Percentiles rank a stretch among this genome's conserved stretches.
These are phyloP conservation scores for Marsdenia floribunda DNA, from an alignment of 257 asterid genomes.

Conservation along the genomic window DNA sequence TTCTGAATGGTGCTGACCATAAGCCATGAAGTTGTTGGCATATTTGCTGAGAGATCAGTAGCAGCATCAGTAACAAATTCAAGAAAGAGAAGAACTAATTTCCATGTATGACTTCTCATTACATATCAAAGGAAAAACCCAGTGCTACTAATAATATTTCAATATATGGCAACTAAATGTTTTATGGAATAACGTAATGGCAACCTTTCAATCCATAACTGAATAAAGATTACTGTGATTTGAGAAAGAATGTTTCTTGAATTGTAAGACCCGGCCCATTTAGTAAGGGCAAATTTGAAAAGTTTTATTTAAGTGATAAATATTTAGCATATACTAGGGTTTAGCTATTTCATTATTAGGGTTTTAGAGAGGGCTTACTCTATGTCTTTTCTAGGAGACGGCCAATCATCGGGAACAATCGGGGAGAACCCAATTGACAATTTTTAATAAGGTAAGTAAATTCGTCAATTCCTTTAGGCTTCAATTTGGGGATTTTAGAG, in stretches of 20 bases:
- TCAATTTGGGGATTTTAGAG: no score
- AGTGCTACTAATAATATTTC: neutral
- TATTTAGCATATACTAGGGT: no score
- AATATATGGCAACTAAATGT: neutral
- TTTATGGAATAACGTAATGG: neutral
- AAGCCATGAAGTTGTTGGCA: constrained; percentile 85
- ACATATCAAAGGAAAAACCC: neutral
- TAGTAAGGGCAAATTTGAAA: no score
- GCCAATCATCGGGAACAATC: no score
- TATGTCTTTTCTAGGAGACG: no score
- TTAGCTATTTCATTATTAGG: no score
- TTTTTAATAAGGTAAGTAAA: no score
- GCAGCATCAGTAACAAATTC: neutral
- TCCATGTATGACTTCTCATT: neutral
- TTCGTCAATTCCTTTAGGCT: no score
- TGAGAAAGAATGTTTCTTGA: neutral
- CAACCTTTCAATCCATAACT: neutral
- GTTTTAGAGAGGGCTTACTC: no score
- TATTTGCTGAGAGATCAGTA: constrained; percentile 52
- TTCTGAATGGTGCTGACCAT: constrained; percentile 94
- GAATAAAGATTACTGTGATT: neutral
- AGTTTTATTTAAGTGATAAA: no score
- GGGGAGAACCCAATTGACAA: no score
- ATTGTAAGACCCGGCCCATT: no score
- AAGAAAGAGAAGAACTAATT: neutral